Percentiles rank a stretch among this genome's conserved stretches.
phyloP scores from a whole-genome alignment of 306 rosid genomes.

The Cicer chorassanicum region DNA sequence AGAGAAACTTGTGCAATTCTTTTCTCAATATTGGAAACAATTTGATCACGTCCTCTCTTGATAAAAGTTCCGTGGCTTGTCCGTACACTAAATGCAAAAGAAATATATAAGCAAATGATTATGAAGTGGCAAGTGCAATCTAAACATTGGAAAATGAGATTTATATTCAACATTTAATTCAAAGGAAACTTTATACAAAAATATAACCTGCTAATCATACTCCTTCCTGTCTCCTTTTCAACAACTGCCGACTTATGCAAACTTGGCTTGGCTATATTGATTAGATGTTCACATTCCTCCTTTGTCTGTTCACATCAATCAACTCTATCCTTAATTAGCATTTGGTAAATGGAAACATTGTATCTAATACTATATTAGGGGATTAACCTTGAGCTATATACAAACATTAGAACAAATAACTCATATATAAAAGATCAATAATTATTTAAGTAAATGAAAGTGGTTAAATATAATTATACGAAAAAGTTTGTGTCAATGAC shows the following conservation, averaged over 20 bases:
- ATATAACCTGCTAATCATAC: constrained; percentile 79
- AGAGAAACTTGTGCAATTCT: constrained; percentile 83
- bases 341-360: constrained; percentile 22
- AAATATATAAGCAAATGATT: constrained; percentile 4
- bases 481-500: too few relatives aligned
- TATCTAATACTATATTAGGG: neutral
- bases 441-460: too few relatives aligned
- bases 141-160: constrained; percentile 22
- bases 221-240: constrained; percentile 73
- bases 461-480: too few relatives aligned
- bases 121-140: neutral
- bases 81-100: constrained; percentile 60
- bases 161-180: constrained; percentile 33
- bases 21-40: constrained; percentile 75
- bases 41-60: constrained; percentile 74
- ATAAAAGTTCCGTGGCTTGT: constrained; percentile 92
- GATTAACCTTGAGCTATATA: constrained; percentile 14
- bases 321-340: constrained; percentile 36
- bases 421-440: too few relatives aligned
- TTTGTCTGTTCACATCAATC: constrained; percentile 63
- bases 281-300: constrained; percentile 84
- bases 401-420: neutral
- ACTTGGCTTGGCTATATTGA: constrained; percentile 70
- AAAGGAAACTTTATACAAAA: constrained; percentile 26
- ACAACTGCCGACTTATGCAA: constrained; percentile 78